These are phyloP conservation scores for Mentha longifolia DNA, from an alignment of 257 asterid species.

Conservation along the genomic window DNA sequence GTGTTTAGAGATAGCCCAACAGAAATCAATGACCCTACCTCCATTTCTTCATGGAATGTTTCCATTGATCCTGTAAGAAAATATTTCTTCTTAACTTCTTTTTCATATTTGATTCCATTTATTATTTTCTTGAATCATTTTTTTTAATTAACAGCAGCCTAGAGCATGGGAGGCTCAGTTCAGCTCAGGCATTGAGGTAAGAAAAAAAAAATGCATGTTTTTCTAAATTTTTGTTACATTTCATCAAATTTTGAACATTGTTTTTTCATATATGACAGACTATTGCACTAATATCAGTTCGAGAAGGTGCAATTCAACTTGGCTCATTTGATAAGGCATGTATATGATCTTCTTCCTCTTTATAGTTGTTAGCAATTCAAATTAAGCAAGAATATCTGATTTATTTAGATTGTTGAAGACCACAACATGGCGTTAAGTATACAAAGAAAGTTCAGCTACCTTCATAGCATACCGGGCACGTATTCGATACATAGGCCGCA, in stretches of 20 bases:
- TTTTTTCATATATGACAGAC: conserved; percentile 52
- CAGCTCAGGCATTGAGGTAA: conserved; percentile 84
- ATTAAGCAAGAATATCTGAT: conserved; percentile 1
- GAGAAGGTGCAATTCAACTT: conserved; percentile 81
- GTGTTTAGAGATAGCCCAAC: conserved; percentile 62
- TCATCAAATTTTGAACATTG: conserved; percentile 25
- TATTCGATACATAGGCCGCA: conserved; percentile 63
- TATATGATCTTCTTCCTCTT: not conserved
- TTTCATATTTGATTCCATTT: not conserved
- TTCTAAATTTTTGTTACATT: not conserved
- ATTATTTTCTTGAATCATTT: conserved; percentile 10
- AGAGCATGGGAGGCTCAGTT: conserved; percentile 89
- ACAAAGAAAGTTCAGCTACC: conserved; percentile 74
- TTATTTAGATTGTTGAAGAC: conserved; percentile 63
- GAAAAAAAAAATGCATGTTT: not conserved
- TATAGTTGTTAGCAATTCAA: too few species aligned
- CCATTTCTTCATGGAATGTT: conserved; percentile 71
- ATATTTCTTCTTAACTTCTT: not conserved
- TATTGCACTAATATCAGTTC: conserved; percentile 69
- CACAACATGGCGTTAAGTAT: conserved; percentile 60
- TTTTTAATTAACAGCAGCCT: conserved; percentile 58
- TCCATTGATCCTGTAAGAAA: conserved; percentile 68
- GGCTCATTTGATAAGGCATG: conserved; percentile 78
- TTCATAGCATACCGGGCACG: conserved; percentile 71
- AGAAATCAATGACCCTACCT: conserved; percentile 54